Evolutionary conservation across 371 early-diverging fungal species (phyloP).

Genomic region (Apophysomyces elegans): DNA sequence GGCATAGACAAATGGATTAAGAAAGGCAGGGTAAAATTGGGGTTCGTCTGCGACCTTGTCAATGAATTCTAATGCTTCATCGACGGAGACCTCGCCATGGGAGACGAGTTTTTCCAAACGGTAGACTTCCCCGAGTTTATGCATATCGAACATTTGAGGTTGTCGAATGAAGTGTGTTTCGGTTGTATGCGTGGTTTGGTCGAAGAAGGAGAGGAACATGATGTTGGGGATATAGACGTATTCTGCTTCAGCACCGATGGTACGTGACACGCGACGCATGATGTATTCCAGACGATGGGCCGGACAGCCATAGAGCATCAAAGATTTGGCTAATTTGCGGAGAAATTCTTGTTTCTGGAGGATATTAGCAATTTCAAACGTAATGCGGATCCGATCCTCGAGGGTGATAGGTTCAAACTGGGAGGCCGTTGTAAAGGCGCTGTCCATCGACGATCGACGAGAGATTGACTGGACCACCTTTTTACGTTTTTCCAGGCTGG

Average conservation of each 20-base stretch:
- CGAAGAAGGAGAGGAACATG: conserved; percentile 72
- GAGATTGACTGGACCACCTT: conserved; percentile 29
- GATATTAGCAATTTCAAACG: conserved; percentile 62
- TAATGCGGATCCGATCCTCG: conserved; percentile 59
- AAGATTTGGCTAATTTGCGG: conserved; percentile 51
- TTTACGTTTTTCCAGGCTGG: conserved; percentile 44
- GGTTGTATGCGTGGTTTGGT: conserved; percentile 71
- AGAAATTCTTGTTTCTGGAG: conserved; percentile 62
- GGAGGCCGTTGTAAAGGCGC: conserved; percentile 46
- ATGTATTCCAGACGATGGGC: conserved; percentile 63
- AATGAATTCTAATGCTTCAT: conserved; percentile 55
- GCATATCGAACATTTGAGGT: conserved; percentile 67
- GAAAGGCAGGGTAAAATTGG: conserved; percentile 48
- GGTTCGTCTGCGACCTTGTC: conserved; percentile 41
- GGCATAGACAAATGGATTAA: conserved; percentile 53
- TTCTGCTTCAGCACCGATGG: conserved; percentile 67
- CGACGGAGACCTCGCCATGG: conserved; percentile 54
- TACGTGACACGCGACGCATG: conserved; percentile 47
- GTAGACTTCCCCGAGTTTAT: conserved; percentile 60
- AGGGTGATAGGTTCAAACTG: conserved; percentile 48
- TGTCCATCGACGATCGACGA: conserved; percentile 41
- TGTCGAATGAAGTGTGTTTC: conserved; percentile 74
- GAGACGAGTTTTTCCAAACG: conserved; percentile 52
- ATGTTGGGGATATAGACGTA: conserved; percentile 73
- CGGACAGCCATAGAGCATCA: conserved; percentile 64